Evolutionary conservation across 2,329 filamentous ascomycete species (phyloP), one percentile per base, ranked within the genome.

Genomic region (Akanthomyces lecanii): DNA sequence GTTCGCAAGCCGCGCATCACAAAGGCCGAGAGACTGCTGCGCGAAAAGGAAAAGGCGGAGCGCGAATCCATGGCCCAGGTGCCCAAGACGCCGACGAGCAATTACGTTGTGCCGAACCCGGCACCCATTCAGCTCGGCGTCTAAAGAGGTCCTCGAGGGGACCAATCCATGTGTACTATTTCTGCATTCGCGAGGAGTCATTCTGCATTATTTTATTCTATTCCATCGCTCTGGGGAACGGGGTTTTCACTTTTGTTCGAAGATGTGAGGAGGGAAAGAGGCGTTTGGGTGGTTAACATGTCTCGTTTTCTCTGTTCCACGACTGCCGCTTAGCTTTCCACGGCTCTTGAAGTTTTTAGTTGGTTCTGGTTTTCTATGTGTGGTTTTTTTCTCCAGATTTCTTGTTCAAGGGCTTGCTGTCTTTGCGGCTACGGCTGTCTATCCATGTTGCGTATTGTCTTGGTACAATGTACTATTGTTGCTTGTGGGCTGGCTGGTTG

Each of bases 1-100:
- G 85, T 89, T 23, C 84, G 92, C 68, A 96, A 96, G 75, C 91
- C 92, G 58, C 88, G 93, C 48, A 88, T 92, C 68, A 95, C 90
- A 45, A 97, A 97, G 74, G 89, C 90, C 44, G 90, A 94, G 58
- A 38, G 63, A 28, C 53, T 64, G 7, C 36, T 45, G 21, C 57
- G 63, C 38, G 63, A 64, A 48, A 61, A 61, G 33, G 63, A 64
- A 72, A 90, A 91, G 69, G 89, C 90, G 7, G 89, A 92, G 67
- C 82, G 89, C 48, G 90, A 93, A 74, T 77, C 70, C 63, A 66
- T 79, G 67, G 78, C 76, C 4, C 74, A 76, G 67, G 65, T 78
- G 42, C 69, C 73, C 38, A 75, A 76, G 62, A 79, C 78, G 55
- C 69, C 73, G 4, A 70, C 71, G 14, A 74, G 74, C 54, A 71